Base-by-base conservation (phyloP, 1,284 basidiomycete species). In the Rhizoctonia solani region DNA sequence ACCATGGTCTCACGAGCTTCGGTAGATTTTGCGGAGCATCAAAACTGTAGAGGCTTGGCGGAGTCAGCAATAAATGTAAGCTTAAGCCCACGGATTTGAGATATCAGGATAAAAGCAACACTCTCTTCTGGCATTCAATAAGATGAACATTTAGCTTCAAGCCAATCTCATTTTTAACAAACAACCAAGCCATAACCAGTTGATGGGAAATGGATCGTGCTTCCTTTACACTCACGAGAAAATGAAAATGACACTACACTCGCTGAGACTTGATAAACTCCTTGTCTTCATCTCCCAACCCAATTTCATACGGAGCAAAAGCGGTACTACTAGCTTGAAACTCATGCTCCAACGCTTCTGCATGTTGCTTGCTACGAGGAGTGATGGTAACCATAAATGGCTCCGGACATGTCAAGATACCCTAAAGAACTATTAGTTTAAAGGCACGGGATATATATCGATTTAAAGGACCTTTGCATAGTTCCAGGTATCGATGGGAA, bases 371-470 rank as follows among this genome's bases (percentile, higher is more conserved):
- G 27, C 65, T 65, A 23, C 69, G 69, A 32, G 67, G 69, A 14
- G 54, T 66, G 52, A 70, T 68, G 14, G 29, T 65, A 47, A 67
- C 68, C 56, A 66, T 54, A 59, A 68, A 70, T 5, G 69, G 69
- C 25, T 70, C 56, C 5, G 69, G 69, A 52, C 39, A 63, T 13
- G 58, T 66, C 44, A 52, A 29, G 23, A 66, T 68, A 14, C 59
- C 69, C 68, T 54, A 37, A 42, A 27, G 1, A 23, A 37, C 37
- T 27, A 16, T n/a, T 21, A 4, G 19, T 21, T 8, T 34, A 9
- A 19, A 14, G 5, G 23, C 19, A 21, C 25, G 8, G 23, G 13
- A 44, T 19, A 23, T 13, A 16, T n/a, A 32, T 8, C 14, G 8
- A 46, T 6, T 46, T 4, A 23, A 29, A 49, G 19, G 32, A 67